phyloP scores from a whole-genome alignment of 2,329 filamentous ascomycete species.

The Domatiomyces catenatus region DNA sequence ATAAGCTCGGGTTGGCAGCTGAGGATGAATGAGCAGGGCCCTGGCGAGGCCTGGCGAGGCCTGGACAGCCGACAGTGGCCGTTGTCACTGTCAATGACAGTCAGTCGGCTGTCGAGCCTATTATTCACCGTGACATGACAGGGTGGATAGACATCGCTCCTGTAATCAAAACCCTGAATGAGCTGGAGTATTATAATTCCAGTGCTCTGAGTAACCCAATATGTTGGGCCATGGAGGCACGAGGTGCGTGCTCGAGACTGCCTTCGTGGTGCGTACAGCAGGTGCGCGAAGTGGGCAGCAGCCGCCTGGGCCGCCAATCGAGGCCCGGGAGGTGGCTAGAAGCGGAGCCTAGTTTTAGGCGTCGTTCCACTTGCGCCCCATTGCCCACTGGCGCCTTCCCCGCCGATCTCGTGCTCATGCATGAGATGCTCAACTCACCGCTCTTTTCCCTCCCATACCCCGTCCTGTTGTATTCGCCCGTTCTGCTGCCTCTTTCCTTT shows the following conservation, averaged over 20 bases:
- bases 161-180: too few relatives aligned
- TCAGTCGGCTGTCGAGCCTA: background rate
- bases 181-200: background rate
- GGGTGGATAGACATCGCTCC: background rate
- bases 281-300: background rate
- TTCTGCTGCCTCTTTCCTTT: background rate
- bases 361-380: background rate
- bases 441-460: slow-evolving; percentile 6
- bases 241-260: background rate
- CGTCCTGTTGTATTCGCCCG: background rate
- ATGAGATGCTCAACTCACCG: slow-evolving; percentile 16
- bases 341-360: background rate
- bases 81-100: background rate
- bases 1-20: background rate
- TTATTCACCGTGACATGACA: background rate
- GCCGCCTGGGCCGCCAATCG: background rate
- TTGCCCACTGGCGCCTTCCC: background rate
- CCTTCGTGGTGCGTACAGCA: background rate
- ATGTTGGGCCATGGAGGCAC: background rate
- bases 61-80: background rate
- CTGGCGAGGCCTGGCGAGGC: too few relatives aligned
- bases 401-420: slow-evolving; percentile 11
- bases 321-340: background rate
- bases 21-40: background rate
- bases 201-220: background rate